A percentile compares a stretch with the other conserved stretches of the same genome.
These are phyloP conservation scores for Dactylellina sp. DNA, from an alignment of 2,329 filamentous ascomycete genomes.

Conservation along the genomic window DNA sequence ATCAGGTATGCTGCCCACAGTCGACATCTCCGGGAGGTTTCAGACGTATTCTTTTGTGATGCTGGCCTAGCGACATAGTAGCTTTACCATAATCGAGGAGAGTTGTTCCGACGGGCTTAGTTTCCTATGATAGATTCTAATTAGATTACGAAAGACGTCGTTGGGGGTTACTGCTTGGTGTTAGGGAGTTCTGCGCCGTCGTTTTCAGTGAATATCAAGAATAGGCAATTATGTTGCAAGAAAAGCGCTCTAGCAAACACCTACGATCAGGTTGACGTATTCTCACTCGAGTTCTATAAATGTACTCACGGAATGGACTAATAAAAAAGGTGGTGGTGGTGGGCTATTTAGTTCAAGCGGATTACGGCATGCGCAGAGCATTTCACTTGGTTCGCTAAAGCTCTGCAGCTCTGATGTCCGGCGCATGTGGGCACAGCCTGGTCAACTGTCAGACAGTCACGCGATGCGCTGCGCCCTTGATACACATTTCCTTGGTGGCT, in stretches of 20 bases:
- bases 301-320: background rate
- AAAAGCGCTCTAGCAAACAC: too few species aligned
- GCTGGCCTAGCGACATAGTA: conserved; percentile 46
- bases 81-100: conserved; percentile 42
- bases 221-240: background rate
- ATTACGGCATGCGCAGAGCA: conserved; percentile 1
- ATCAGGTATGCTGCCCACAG: conserved; percentile 56
- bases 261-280: background rate
- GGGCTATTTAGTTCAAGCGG: background rate
- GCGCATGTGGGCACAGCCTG: conserved; percentile 35
- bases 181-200: background rate
- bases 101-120: background rate
- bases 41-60: conserved; percentile 44
- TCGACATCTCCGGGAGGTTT: conserved; percentile 55
- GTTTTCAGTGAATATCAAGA: background rate
- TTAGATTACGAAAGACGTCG: too few species aligned
- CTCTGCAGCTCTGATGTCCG: conserved; percentile 7
- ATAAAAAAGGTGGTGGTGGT: background rate
- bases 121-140: background rate
- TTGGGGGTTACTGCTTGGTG: too few species aligned
- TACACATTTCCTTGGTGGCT: too few species aligned
- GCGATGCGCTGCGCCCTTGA: conserved; percentile 25
- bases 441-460: conserved; percentile 41
- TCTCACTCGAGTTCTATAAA: background rate
- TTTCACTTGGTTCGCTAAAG: conserved; percentile 5